Evolutionary conservation across 2,329 filamentous ascomycete species (phyloP).

Genomic region (Aspergillus oerlinghausenensis): DNA sequence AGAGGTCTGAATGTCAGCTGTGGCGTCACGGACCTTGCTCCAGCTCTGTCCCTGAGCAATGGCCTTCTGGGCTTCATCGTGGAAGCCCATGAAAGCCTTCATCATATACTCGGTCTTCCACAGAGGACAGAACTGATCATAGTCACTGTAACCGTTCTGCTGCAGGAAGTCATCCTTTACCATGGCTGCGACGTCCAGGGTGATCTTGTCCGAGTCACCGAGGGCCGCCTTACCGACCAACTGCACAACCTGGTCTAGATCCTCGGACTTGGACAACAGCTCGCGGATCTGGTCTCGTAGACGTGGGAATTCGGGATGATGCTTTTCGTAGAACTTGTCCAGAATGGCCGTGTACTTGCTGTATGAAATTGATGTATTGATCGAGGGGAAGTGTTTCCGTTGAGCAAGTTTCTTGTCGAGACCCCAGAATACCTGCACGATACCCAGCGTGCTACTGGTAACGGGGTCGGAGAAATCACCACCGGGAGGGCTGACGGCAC

Average conservation of each 20-base stretch:
- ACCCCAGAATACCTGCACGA: slow-evolving; percentile 99
- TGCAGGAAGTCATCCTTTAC: slow-evolving; percentile 99
- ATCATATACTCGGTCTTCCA: slow-evolving; percentile 99
- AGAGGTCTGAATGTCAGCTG: slow-evolving; percentile 76
- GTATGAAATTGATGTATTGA: slow-evolving; percentile 93
- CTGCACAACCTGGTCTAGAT: slow-evolving; percentile 97
- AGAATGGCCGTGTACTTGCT: slow-evolving; percentile 89
- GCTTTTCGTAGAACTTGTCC: slow-evolving; percentile 90
- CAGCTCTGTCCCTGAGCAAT: slow-evolving; percentile 86
- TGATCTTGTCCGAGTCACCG: slow-evolving; percentile 97
- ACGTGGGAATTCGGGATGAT: slow-evolving; percentile 89
- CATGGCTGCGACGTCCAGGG: slow-evolving; percentile 81
- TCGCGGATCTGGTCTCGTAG: slow-evolving; percentile 91
- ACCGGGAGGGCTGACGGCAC: slow-evolving; percentile 92
- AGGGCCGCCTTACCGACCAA: slow-evolving; percentile 95
- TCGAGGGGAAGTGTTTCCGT: slow-evolving; percentile 97
- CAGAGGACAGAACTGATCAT: slow-evolving; percentile 97
- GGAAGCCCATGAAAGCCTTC: slow-evolving; percentile 98
- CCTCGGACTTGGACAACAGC: slow-evolving; percentile 89
- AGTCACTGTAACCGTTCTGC: slow-evolving; percentile 98
- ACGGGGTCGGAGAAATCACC: slow-evolving; percentile 99
- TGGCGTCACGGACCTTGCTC: slow-evolving; percentile 88
- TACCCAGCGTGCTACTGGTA: slow-evolving; percentile 86
- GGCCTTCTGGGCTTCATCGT: slow-evolving; percentile 95
- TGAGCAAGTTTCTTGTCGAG: slow-evolving; percentile 99